Base-by-base conservation (phyloP, 192 early-diverging fungal genomes). In the Neocallimastix lanati region DNA sequence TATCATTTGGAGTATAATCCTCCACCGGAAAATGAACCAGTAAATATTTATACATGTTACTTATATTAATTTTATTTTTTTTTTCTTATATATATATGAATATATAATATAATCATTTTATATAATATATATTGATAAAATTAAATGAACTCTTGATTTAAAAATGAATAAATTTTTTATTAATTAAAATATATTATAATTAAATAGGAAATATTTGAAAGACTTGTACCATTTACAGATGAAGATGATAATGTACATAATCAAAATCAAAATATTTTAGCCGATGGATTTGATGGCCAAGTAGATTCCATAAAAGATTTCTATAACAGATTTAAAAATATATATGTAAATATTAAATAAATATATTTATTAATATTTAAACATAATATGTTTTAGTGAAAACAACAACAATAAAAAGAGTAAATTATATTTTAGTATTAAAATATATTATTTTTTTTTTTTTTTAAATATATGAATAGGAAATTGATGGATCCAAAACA, bases 271-370 rank as follows among this genome's bases (percentile, higher is more conserved):
- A 78, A 88, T n/a, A 83, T 85, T 9, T 82, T 84, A 16, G 90
- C 86, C 81, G 89, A 90, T 78, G 86, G 88, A 16, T 90, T 87
- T 82, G 89, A 90, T 78, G 86, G 88, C 12, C 84, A 88, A 77
- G 83, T 87, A 82, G 88, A 88, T 76, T 77, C 76, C 4, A 30
- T 90, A n/a, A 85, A 84, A 76, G 89, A 90, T 13, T 90, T 88
- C 86, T 88, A 81, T 78, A 40, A 36, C 13, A 77, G 84, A 38
- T 90, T 90, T 77, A 82, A 85, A 76, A 90, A 87, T 76, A 76
- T 90, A 14, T 58, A 86, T 77, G 85, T 87, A 81, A 28, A 28
- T 5, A 37, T 37, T 37, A 4, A 12, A 13, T 13, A 12, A 13
- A 37, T 37, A 14, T 13, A 37, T 12, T 35, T 35, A 35, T 7